A percentile compares a stretch with the other conserved stretches of the same genome.
Conservation (phyloP, 352 stramenopile genomes). For the Phytophthora kernoviae region DNA sequence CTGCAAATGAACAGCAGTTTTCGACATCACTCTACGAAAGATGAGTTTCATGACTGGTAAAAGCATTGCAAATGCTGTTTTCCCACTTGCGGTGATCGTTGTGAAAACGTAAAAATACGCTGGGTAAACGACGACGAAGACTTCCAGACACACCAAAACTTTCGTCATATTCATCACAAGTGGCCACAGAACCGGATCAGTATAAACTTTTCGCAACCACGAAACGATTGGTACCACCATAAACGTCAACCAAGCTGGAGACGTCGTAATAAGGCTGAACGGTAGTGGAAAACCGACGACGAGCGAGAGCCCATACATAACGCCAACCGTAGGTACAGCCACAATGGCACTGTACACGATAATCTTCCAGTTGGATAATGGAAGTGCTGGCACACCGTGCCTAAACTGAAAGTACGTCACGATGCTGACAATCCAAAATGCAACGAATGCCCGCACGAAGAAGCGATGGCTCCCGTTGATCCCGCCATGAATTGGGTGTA, state of each 20-base stretch:
- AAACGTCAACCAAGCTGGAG: slow-evolving; percentile 9
- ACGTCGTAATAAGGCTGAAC: slow-evolving; percentile 31
- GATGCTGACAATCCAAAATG: not conserved
- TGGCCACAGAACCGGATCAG: slow-evolving; percentile 9
- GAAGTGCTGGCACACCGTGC: not conserved
- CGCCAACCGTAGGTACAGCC: not conserved
- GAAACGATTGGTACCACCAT: slow-evolving; percentile 3
- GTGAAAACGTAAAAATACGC: slow-evolving; percentile 31
- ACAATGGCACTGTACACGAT: slow-evolving; percentile 1
- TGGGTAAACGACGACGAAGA: slow-evolving; percentile 32
- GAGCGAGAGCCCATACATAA: slow-evolving; percentile 15
- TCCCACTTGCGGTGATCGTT: not conserved
- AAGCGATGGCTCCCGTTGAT: slow-evolving; percentile 3
- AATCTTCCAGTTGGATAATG: slow-evolving; percentile 1
- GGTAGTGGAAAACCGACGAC: slow-evolving; percentile 38
- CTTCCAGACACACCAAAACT: slow-evolving; percentile 15
- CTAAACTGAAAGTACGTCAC: not conserved
- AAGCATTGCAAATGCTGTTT: slow-evolving; percentile 27
- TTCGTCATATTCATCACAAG: slow-evolving; percentile 15
- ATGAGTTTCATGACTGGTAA: slow-evolving; percentile 36
- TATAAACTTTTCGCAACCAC: slow-evolving; percentile 6
- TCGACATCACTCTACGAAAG: slow-evolving; percentile 21
- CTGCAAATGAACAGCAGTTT: slow-evolving; percentile 11
- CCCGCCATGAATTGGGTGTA: slow-evolving; percentile 5
- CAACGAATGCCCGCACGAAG: not conserved